phyloP scores from a whole-genome alignment of 148 eudicot genomes.

The Chenopodium album region DNA sequence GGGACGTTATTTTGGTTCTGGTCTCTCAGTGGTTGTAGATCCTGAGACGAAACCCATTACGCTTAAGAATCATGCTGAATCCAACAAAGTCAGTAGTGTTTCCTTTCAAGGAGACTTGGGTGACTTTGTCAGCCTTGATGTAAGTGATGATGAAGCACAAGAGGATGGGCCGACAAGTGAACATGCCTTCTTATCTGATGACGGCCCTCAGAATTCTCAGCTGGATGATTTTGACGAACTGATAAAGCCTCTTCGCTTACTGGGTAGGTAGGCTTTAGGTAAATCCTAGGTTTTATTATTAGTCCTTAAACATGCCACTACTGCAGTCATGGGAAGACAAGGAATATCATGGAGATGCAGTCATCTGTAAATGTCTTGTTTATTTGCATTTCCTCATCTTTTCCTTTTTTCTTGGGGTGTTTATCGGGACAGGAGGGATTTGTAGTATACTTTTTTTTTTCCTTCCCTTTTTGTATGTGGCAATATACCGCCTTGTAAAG shows the following conservation, averaged over 20 bases:
- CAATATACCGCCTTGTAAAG: background rate
- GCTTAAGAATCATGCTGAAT: conserved; percentile 32
- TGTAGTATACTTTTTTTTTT: background rate
- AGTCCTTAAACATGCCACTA: background rate
- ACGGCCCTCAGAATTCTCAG: conserved; percentile 18
- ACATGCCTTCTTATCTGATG: conserved; percentile 22
- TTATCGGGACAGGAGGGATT: background rate
- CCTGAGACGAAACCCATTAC: conserved; percentile 14
- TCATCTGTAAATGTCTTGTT: background rate
- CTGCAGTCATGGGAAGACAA: background rate
- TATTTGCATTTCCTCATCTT: background rate
- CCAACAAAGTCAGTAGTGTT: conserved; percentile 28
- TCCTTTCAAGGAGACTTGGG: conserved; percentile 41
- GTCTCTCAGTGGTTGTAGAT: conserved; percentile 30
- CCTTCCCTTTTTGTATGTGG: background rate
- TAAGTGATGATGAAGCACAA: conserved; percentile 45
- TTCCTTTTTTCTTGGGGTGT: background rate
- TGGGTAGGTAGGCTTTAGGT: conserved; percentile 26
- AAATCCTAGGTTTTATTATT: background rate
- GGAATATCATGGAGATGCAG: conserved; percentile 2
- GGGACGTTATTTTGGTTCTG: conserved; percentile 78
- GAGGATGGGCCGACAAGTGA: conserved; percentile 23
- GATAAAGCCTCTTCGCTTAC: conserved; percentile 46
- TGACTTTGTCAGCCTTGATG: conserved; percentile 62
- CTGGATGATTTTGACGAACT: conserved; percentile 38